Evolutionary conservation across 1,284 basidiomycete genomes (phyloP).

Genomic region (Gymnopus androsaceus): DNA sequence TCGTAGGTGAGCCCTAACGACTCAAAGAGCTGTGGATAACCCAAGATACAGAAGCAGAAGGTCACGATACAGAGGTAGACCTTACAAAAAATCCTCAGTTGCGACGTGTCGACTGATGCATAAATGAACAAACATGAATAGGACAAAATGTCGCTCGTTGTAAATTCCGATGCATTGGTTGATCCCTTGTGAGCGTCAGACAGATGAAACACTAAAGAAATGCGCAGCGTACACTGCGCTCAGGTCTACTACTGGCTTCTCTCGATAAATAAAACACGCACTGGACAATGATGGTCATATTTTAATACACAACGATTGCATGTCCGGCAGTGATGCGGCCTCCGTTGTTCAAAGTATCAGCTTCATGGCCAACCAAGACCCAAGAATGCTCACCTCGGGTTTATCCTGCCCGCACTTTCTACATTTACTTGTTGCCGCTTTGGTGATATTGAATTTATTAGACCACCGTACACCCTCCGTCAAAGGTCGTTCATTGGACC

Average conservation of each 20-base stretch:
- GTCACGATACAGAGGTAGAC: conserved; percentile 54
- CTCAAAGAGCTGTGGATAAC: conserved; percentile 57
- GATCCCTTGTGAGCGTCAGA: conserved; percentile 67
- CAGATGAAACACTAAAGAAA: not conserved
- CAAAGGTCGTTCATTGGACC: conserved; percentile 26
- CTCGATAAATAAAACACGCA: conserved; percentile 40
- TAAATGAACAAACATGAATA: conserved; percentile 78
- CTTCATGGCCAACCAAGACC: not conserved
- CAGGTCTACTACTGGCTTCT: not conserved
- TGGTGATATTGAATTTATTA: conserved; percentile 49
- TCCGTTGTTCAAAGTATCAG: conserved; percentile 42
- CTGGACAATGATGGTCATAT: conserved; percentile 94
- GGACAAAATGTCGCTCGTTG: conserved; percentile 94
- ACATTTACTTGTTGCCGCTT: conserved; percentile 61
- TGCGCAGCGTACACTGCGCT: not conserved
- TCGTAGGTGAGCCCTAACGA: conserved; percentile 59
- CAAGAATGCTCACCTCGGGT: conserved; percentile 72
- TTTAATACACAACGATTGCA: conserved; percentile 92
- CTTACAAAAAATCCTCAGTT: conserved; percentile 42
- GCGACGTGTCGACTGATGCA: not conserved
- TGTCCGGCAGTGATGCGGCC: conserved; percentile 93
- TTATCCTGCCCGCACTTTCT: conserved; percentile 73
- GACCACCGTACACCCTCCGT: conserved; percentile 42
- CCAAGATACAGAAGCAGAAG: conserved; percentile 45
- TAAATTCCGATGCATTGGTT: conserved; percentile 96